Evolutionary conservation across 2,329 filamentous ascomycete genomes (phyloP).

Genomic region (Colletotrichum siamense): DNA sequence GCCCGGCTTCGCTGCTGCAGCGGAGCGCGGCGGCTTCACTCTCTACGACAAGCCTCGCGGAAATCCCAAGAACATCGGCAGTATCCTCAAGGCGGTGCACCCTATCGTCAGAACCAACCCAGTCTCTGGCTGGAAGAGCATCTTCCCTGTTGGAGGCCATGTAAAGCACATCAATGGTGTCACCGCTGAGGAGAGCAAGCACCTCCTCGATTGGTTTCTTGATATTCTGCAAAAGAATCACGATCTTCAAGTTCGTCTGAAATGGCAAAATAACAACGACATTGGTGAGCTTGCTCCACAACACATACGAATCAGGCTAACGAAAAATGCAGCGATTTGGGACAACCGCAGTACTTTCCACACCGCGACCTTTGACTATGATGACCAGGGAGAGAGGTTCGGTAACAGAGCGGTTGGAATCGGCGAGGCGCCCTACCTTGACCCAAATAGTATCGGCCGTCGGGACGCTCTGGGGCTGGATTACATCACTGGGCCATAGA

Average conservation of each 20-base stretch:
- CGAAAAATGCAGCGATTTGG: slow-evolving; percentile 54
- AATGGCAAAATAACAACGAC: slow-evolving; percentile 49
- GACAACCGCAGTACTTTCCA: slow-evolving; percentile 66
- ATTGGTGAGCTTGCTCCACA: slow-evolving; percentile 25
- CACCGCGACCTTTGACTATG: slow-evolving; percentile 64
- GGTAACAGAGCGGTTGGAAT: slow-evolving; percentile 60
- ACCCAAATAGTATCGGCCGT: slow-evolving; percentile 51
- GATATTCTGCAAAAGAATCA: slow-evolving; percentile 50
- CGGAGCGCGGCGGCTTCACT: slow-evolving; percentile 32
- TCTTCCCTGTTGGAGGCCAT: slow-evolving; percentile 48
- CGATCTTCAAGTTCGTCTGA: slow-evolving; percentile 53
- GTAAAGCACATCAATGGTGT: slow-evolving; percentile 49
- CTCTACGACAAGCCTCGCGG: slow-evolving; percentile 40
- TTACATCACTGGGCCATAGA: not conserved
- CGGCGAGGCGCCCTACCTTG: slow-evolving; percentile 60
- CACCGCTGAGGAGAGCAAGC: slow-evolving; percentile 44
- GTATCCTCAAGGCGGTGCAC: slow-evolving; percentile 52
- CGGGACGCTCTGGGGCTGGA: not conserved
- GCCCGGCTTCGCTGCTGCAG: slow-evolving; percentile 41
- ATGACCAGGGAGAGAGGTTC: slow-evolving; percentile 53
- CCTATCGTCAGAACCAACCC: slow-evolving; percentile 66
- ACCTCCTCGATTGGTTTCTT: slow-evolving; percentile 46
- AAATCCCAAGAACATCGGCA: slow-evolving; percentile 49
- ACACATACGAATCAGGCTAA: not conserved
- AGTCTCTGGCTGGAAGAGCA: slow-evolving; percentile 64